Conservation (phyloP, 805 yeast species). For the Monosporozyma solicola region DNA sequence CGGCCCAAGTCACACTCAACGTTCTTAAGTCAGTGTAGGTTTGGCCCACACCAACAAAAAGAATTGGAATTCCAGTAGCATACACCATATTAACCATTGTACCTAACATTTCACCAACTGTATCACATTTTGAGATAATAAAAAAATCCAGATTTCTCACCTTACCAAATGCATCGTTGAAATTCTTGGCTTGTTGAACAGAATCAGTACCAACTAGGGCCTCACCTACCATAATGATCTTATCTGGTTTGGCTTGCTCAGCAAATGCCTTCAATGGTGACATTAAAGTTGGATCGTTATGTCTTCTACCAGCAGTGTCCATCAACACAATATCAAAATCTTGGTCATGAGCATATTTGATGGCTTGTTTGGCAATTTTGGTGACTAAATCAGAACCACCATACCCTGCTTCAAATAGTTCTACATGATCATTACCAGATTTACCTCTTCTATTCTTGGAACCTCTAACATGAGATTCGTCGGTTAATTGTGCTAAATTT, state of each 20-base stretch:
- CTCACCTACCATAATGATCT: constrained; percentile 97
- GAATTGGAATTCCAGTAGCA: constrained; percentile 89
- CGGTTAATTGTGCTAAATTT: constrained; percentile 63
- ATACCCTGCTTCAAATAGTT: constrained; percentile 87
- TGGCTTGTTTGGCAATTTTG: constrained; percentile 84
- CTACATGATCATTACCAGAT: constrained; percentile 40
- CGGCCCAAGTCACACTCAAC: constrained; percentile 87
- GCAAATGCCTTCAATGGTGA: constrained; percentile 93
- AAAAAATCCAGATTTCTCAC: constrained; percentile 77
- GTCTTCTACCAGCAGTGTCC: constrained; percentile 97
- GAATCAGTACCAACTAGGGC: constrained; percentile 97
- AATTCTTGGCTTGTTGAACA: constrained; percentile 88
- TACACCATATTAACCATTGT: constrained; percentile 96
- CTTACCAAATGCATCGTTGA: constrained; percentile 87
- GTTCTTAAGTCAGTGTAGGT: constrained; percentile 91
- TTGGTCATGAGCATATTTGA: constrained; percentile 62
- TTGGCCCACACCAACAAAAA: constrained; percentile 95
- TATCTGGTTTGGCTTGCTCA: constrained; percentile 89
- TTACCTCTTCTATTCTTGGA: constrained; percentile 31
- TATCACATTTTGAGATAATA: constrained; percentile 89
- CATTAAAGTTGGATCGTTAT: constrained; percentile 89
- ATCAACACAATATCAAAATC: constrained; percentile 77
- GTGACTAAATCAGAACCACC: constrained; percentile 95
- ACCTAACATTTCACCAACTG: constrained; percentile 94
- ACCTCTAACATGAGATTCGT: constrained; percentile 32